phyloP scores from a whole-genome alignment of 2,329 filamentous ascomycete genomes.

The Ceratocystis huliohia region DNA sequence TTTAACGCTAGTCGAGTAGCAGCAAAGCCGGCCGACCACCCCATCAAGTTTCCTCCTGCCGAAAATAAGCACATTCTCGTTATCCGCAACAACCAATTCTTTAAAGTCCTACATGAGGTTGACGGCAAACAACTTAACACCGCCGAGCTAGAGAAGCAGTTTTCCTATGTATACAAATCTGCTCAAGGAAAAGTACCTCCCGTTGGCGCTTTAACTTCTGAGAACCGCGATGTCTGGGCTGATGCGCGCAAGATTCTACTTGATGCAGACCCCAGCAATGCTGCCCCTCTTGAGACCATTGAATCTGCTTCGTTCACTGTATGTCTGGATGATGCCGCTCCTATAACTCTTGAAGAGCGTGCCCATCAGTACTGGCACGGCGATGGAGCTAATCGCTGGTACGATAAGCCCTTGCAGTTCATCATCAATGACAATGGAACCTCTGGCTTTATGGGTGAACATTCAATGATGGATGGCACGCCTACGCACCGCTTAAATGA shows the following conservation, averaged over 20 bases:
- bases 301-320: constrained; percentile 84
- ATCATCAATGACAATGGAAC: constrained; percentile 97
- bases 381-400: constrained; percentile 91
- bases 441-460: constrained; percentile 93
- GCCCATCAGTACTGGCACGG: constrained; percentile 97
- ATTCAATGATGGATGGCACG: constrained; percentile 99
- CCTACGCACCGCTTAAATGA: constrained; percentile 95
- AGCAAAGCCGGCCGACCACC: constrained; percentile 67
- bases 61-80: constrained; percentile 80
- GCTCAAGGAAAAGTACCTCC: constrained; percentile 53
- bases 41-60: constrained; percentile 61
- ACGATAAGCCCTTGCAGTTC: constrained; percentile 95
- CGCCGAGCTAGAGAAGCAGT: constrained; percentile 79
- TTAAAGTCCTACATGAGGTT: constrained; percentile 74
- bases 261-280: constrained; percentile 65
- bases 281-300: constrained; percentile 62
- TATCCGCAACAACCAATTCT: constrained; percentile 94
- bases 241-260: constrained; percentile 68
- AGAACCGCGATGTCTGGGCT: constrained; percentile 89
- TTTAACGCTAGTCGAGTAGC: constrained; percentile 88
- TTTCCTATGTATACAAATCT: constrained; percentile 68
- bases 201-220: constrained; percentile 73
- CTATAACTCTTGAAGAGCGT: constrained; percentile 89
- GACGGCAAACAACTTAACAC: constrained; percentile 77
- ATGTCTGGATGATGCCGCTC: constrained; percentile 82